Base-by-base conservation (phyloP, 768 basidiomycete genomes). In the Cantharellus cinnabarinus region DNA sequence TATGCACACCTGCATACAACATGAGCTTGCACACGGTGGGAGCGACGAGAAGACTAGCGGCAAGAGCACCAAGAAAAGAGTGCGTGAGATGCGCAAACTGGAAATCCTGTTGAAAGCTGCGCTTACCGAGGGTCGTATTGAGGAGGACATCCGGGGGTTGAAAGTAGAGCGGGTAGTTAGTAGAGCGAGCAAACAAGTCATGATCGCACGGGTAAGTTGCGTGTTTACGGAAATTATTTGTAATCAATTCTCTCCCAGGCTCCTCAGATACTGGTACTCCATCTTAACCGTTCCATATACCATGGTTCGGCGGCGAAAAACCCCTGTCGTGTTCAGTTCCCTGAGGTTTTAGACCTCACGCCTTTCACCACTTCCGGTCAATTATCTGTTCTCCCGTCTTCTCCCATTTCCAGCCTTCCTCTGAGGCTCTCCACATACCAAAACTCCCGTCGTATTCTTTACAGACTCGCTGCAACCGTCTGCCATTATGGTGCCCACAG, bases 401-500 rank as follows among this genome's bases (percentile, higher is more conserved):
- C 76, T 29, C 77, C 87, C 39, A 83, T 89, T 56, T 89, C 86
- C 35, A 72, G 78, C 0, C 73, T 78, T 4, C 75, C 77, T 0
- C 67, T 66, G 42, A 66, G 74, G 0, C 71, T 73, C 37, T 75
- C 79, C 10, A 73, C 74, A 1, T 81, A 79, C 0, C 79, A 78
- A 1, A 68, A 75, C 37, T 65, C 70, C 1, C 74, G 76, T n/a
- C 73, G 80, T 51, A 82, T 80, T n/a, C 72, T 93, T 41, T 98
- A 98, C 69, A 79, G 90, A 52, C 77, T 98, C 41, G 70, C 81
- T 2, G 82, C 88, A 5, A 81, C 87, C 39, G 90, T 98, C 14
- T 89, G 89, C 64, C 94, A 98, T 69, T 94, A 82, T 67, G 94
- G 94, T 10, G 80, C 82, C 58, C 91, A 95, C 66, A 83, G 83